Evolutionary conservation across 805 yeast genomes (phyloP), one percentile per base, ranked within the genome.

Genomic region (Saturnispora zaruensis): DNA sequence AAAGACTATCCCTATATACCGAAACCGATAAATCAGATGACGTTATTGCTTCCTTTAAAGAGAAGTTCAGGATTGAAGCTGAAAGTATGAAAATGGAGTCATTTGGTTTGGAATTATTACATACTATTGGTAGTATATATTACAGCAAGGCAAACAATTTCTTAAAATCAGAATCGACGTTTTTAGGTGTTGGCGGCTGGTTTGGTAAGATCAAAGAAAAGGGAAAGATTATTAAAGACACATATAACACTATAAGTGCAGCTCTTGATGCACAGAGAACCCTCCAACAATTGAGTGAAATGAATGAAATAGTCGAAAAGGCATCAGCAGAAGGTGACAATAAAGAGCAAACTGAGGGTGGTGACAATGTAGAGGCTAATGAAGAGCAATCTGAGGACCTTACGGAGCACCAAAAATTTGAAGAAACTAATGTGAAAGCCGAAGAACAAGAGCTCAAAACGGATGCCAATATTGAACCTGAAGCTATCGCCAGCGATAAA

Each of bases 21-120:
- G 86, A 82, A 59, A 79, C 89, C n/a, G 75, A 73, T 28, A 76
- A 77, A 57, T 81, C 79, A 47, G 71, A 69, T 0, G 87, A 80
- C 30, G 81, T 89, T 37, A 72, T 83, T 47, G 64, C 66, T 6
- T 74, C 84, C 0, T 84, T 78, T 60, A 67, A 64, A n/a, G 58
- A 59, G 11, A 79, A 79, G 56, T 69, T 86, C 26, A 66, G 69
- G 37, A 69, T 71, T 49, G 93, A 86, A 61, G 77, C 85, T 41
- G 90, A 85, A 57, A 85, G 85, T 53, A 71, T 93, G 62, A 93
- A 93, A 66, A 79, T 88, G 76, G 99, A 93, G 72, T 87, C 96
- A 48, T 93, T 93, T 69, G 99, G 99, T 13, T 68, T 91, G 46
- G 96, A 91, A 67, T 73, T 93, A 46, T 70, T 91, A 55, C 89